Conservation (phyloP, 495 filamentous ascomycete species). For the Xanthoparmelia taractica region DNA sequence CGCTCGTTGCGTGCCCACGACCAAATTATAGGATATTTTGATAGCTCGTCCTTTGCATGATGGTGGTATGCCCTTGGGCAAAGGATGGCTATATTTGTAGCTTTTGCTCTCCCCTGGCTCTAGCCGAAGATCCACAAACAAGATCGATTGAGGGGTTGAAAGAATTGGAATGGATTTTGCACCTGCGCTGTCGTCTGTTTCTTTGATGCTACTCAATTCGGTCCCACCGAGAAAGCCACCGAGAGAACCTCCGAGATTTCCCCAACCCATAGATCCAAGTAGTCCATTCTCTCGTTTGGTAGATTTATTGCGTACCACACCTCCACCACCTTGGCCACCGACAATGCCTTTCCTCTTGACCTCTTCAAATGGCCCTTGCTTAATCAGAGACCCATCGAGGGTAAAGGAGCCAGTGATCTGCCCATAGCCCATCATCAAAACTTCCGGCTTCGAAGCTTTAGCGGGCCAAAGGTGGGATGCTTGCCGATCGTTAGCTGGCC, state of each 20-base stretch:
- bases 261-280: constrained; percentile 80
- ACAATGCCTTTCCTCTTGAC: constrained; percentile 91
- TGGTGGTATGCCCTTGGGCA: constrained; percentile 82
- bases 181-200: constrained; percentile 71
- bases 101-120: constrained; percentile 82
- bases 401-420: constrained; percentile 91
- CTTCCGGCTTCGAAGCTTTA: constrained; percentile 50
- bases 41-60: constrained; percentile 88
- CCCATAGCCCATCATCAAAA: constrained; percentile 95
- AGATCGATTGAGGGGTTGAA: constrained; percentile 91
- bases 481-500: constrained; percentile 52
- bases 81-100: constrained; percentile 74
- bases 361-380: constrained; percentile 85
- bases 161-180: constrained; percentile 80
- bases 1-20: constrained; percentile 85
- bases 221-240: constrained; percentile 76
- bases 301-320: constrained; percentile 72
- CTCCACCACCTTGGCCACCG: constrained; percentile 71
- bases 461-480: constrained; percentile 49
- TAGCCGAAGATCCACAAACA: constrained; percentile 88
- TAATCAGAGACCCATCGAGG: constrained; percentile 82
- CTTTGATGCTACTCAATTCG: constrained; percentile 84
- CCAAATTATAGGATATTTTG: constrained; percentile 83
- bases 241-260: constrained; percentile 78
- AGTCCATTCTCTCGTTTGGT: constrained; percentile 70